Conservation (phyloP, 2,329 filamentous ascomycete genomes). For the Claviceps maximensis region DNA sequence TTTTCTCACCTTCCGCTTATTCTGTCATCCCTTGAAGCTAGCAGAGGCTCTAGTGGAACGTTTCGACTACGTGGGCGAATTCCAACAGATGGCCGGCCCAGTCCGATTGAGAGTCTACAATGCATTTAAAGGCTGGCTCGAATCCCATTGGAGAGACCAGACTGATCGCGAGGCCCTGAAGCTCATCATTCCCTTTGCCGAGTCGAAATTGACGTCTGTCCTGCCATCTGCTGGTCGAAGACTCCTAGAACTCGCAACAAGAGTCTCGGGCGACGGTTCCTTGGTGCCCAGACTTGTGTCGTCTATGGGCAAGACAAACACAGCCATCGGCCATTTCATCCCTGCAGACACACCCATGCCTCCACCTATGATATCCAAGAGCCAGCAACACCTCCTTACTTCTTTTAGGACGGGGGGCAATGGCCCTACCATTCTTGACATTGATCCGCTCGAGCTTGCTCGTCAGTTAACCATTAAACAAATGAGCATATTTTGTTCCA, state of each 20-base stretch:
- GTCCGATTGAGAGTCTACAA: conserved; percentile 91
- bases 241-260: conserved; percentile 66
- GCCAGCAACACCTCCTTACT: conserved; percentile 58
- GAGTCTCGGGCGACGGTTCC: conserved; percentile 60
- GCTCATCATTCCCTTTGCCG: conserved; percentile 69
- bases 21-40: conserved; percentile 68
- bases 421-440: conserved; percentile 67
- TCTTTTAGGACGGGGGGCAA: conserved; percentile 62
- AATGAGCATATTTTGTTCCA: conserved; percentile 81
- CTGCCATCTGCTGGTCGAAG: conserved; percentile 68
- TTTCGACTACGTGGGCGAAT: conserved; percentile 82
- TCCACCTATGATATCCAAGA: conserved; percentile 56
- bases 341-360: conserved; percentile 61
- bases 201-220: conserved; percentile 51
- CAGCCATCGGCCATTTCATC: conserved; percentile 57
- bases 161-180: conserved; percentile 64
- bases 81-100: conserved; percentile 57
- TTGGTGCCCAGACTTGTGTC: conserved; percentile 73
- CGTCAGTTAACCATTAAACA: conserved; percentile 88
- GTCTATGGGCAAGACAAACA: conserved; percentile 78
- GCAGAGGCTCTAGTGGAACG: conserved; percentile 75
- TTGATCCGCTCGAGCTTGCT: conserved; percentile 81
- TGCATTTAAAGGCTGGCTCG: conserved; percentile 92
- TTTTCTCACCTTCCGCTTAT: conserved; percentile 89
- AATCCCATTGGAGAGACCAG: conserved; percentile 84